phyloP scores from a whole-genome alignment of 202 grass and related monocot species.

The Zoysia matrella region DNA sequence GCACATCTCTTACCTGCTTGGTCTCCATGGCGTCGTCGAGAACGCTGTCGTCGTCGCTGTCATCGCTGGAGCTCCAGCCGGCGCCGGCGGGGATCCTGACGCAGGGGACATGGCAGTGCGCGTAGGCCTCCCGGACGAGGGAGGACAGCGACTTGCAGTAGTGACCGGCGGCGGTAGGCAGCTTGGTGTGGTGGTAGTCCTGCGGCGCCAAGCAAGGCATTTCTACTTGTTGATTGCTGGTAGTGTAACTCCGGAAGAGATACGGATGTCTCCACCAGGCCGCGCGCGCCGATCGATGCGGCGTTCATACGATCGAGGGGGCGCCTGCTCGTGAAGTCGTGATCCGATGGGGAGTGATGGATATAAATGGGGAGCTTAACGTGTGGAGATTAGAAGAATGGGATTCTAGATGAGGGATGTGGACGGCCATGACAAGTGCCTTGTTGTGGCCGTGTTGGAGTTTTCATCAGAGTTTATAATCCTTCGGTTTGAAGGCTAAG shows the following conservation, averaged over 20 bases:
- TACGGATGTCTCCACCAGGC: too few relatives aligned
- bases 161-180: conserved; percentile 33
- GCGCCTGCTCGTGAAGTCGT: not conserved
- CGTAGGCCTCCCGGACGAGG: conserved; percentile 63
- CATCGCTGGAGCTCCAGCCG: conserved; percentile 70
- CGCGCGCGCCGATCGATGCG: not conserved
- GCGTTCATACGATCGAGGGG: conserved; percentile 29
- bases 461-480: conserved; percentile 11
- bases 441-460: conserved; percentile 35
- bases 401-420: conserved; percentile 47
- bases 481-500: conserved; percentile 84
- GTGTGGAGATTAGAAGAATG: conserved; percentile 39
- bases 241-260: too few relatives aligned
- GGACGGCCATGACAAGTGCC: conserved; percentile 73
- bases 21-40: conserved; percentile 56
- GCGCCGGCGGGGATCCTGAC: conserved; percentile 43
- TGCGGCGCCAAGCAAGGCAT: conserved; percentile 66
- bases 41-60: conserved; percentile 47
- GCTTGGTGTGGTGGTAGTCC: conserved; percentile 54
- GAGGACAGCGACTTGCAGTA: conserved; percentile 68
- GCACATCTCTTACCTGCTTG: conserved; percentile 44
- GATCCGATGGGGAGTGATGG: conserved; percentile 32
- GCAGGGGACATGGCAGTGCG: conserved; percentile 69
- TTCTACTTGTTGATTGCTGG: not conserved
- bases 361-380: conserved; percentile 55